Conservation (phyloP, 176 grass and related monocot species). For the Triticum monococcum region DNA sequence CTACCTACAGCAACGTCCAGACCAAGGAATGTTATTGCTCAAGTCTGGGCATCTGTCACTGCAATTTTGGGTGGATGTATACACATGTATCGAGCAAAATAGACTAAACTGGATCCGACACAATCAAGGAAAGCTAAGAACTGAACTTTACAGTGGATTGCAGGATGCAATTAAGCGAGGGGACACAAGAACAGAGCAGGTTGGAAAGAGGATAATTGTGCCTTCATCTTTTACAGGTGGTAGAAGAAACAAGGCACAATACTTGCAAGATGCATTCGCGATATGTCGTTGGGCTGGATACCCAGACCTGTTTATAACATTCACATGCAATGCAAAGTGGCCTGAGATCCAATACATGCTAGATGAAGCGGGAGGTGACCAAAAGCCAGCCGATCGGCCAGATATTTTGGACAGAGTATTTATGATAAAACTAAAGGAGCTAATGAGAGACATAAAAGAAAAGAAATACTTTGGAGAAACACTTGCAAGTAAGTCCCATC, state of each 20-base stretch:
- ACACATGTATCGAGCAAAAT: neutral
- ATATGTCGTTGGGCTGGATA: too few species aligned
- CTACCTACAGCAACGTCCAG: neutral
- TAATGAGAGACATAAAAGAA: neutral
- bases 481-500: neutral
- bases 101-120: neutral
- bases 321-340: too few species aligned
- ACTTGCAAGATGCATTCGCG: neutral
- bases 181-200: neutral
- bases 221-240: conserved; percentile 11
- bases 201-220: conserved; percentile 13
- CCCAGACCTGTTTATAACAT: too few species aligned
- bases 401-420: neutral
- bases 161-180: neutral
- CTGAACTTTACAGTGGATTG: neutral
- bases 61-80: neutral
- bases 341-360: too few species aligned
- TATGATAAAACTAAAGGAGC: neutral
- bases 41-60: neutral
- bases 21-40: neutral
- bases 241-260: conserved; percentile 15
- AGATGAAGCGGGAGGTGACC: too few species aligned
- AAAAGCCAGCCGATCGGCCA: too few species aligned
- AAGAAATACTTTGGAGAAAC: neutral
- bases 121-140: neutral